Percentiles rank a stretch among this genome's conserved stretches.
Evolutionary conservation across 2,329 filamentous ascomycete species (phyloP).

Genomic region (Hypocrella siamensis): DNA sequence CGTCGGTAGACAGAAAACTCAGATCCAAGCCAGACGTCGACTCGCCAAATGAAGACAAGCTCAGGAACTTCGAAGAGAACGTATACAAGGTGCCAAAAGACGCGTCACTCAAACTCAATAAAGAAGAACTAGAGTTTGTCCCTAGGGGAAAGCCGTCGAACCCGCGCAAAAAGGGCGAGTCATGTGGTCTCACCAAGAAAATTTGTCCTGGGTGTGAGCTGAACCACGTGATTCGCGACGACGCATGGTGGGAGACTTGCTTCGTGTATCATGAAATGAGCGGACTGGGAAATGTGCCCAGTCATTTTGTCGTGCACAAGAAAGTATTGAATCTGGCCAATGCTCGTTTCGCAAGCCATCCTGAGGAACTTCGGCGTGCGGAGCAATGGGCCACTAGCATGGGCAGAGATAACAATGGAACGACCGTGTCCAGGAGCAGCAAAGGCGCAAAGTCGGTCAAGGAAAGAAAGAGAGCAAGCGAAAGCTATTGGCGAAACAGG

Average conservation of each 20-base stretch:
- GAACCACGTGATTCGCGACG: constrained; percentile 3
- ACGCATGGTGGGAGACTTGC: constrained; percentile 7
- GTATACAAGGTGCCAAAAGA: too few species aligned
- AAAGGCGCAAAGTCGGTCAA: too few species aligned
- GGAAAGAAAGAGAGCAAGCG: too few species aligned
- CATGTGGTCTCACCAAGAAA: not conserved
- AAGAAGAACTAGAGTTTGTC: not conserved
- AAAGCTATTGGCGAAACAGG: too few species aligned
- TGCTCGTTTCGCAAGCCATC: constrained; percentile 1
- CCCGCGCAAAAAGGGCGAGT: not conserved
- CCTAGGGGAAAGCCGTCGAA: not conserved
- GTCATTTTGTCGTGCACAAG: constrained; percentile 1
- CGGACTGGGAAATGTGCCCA: constrained; percentile 1
- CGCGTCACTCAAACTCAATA: too few species aligned
- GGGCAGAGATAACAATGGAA: too few species aligned
- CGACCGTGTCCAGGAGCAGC: too few species aligned
- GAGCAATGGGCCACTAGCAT: too few species aligned
- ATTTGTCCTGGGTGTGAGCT: constrained; percentile 4
- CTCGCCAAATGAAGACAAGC: too few species aligned
- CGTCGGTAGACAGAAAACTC: too few species aligned
- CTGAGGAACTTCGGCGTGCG: constrained; percentile 2
- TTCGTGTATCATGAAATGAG: constrained; percentile 4
- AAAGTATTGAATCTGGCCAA: constrained; percentile 1
- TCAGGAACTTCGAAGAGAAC: too few species aligned
- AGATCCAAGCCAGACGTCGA: too few species aligned